A percentile compares a stretch with the other conserved stretches of the same genome.
These are phyloP conservation scores for Arachnomyces sp. DNA, from an alignment of 2,329 filamentous ascomycete genomes.

Conservation along the genomic window DNA sequence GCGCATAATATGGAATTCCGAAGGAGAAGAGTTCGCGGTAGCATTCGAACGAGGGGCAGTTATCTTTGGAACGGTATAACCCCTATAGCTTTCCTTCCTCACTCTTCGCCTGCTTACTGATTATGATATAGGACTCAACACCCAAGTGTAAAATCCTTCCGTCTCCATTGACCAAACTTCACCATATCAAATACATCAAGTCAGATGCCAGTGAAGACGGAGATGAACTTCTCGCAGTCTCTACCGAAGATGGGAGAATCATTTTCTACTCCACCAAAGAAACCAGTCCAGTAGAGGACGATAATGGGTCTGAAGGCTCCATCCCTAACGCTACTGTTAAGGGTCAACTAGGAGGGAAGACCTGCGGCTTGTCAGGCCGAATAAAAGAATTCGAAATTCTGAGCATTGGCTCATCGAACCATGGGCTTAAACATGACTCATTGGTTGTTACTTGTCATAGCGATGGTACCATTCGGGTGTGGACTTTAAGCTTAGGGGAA, in stretches of 20 bases:
- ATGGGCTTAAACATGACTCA: conserved; percentile 31
- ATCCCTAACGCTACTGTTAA: conserved; percentile 56
- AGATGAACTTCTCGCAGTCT: conserved; percentile 60
- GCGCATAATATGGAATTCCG: conserved; percentile 69
- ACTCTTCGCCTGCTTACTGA: conserved; percentile 10
- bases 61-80: conserved; percentile 67
- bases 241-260: conserved; percentile 84
- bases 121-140: conserved; percentile 55
- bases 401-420: conserved; percentile 31
- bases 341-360: conserved; percentile 70
- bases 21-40: conserved; percentile 77
- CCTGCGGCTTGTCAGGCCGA: conserved; percentile 58
- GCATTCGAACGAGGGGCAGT: conserved; percentile 79
- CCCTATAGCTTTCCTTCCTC: neutral
- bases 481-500: conserved; percentile 47
- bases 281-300: conserved; percentile 24
- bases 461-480: conserved; percentile 76
- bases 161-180: conserved; percentile 66
- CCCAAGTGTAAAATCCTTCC: conserved; percentile 68
- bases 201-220: conserved; percentile 37
- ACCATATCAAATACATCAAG: conserved; percentile 67
- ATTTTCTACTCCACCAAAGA: conserved; percentile 68
- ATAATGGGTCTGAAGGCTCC: conserved; percentile 43
- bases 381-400: conserved; percentile 84
- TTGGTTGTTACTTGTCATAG: conserved; percentile 70